Base-by-base conservation (phyloP, 164 flowering plant species). In the Kingdonia uniflora region DNA sequence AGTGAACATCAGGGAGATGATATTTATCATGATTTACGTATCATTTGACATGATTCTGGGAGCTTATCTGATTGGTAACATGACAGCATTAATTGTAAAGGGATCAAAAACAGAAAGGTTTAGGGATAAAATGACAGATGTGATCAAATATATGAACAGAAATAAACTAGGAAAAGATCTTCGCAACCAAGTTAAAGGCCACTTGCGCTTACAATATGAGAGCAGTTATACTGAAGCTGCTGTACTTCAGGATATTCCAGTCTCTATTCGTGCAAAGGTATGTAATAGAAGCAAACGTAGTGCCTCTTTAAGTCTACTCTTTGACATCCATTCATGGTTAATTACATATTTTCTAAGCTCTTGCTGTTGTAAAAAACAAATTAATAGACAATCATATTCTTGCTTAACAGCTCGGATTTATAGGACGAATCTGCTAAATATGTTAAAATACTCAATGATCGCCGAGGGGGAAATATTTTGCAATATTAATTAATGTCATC, bases 11-110 rank as follows among this genome's bases (percentile, higher is more conserved):
- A 76, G 87, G 60, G 95, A 86, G 56, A 86, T 86, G 95, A 76
- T 86, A 70, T 86, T 86, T 56, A 50, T 83, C 48, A 83, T 86
- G 95, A 60, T 80, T 35, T 86, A 73, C 67, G 79, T 83, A 6
- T 86, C 95, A 5, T 81, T 81, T 54, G 95, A 86, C 49, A 86
- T 86, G 95, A 71, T 81, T 65, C 77, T 86, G 46, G 84, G 95
- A 43, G 90, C 95, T 48, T 86, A 86, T 60, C 64, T 86, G 61
- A 68, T 83, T 57, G 95, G 95, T 71, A 86, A 81, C 70, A 86
- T 86, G 85, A 78, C 95, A 0, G 95, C 95, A 19, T 53, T 86
- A 35, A 81, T 86, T 5, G 95, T 83, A 11, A 86, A 86, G 69
- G 95, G 95, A 49, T 83, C 88, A 25, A 86, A 75, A 55, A 86